A percentile compares a stretch with the other conserved stretches of the same genome.
Evolutionary conservation across 2,329 filamentous ascomycete genomes (phyloP).

Genomic region (Ophiostoma angusticollis): DNA sequence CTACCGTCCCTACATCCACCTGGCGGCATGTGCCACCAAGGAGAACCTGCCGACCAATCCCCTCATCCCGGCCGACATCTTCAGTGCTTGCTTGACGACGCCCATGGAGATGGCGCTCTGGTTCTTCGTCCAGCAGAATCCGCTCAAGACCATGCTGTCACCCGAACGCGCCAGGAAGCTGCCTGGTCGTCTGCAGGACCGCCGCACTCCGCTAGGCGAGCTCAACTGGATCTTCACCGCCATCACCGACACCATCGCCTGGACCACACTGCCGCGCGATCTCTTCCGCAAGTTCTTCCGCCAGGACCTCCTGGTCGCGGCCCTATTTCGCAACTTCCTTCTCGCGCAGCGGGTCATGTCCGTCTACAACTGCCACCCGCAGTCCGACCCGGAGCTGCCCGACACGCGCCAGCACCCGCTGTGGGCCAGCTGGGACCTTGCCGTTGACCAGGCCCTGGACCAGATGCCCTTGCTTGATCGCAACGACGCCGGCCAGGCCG

Average conservation of each 20-base stretch:
- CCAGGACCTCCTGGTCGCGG: constrained; percentile 98
- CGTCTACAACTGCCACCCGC: constrained; percentile 88
- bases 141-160: constrained; percentile 52
- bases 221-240: constrained; percentile 99
- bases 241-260: constrained; percentile 96
- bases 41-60: constrained; percentile 94
- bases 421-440: constrained; percentile 96
- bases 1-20: constrained; percentile 62
- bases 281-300: constrained; percentile 95
- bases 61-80: constrained; percentile 82
- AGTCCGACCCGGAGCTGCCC: constrained; percentile 82
- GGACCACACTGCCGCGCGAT: constrained; percentile 83
- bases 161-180: constrained; percentile 79
- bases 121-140: constrained; percentile 93
- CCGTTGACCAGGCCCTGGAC: constrained; percentile 84
- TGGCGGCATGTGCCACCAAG: constrained; percentile 80
- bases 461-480: constrained; percentile 78
- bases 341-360: constrained; percentile 92
- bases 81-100: constrained; percentile 90
- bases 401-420: constrained; percentile 89
- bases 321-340: constrained; percentile 89
- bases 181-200: constrained; percentile 81
- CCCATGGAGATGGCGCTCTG: constrained; percentile 95
- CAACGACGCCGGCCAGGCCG: constrained; percentile 56
- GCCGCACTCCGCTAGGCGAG: constrained; percentile 85